Evolutionary conservation across 2,329 filamentous ascomycete genomes (phyloP).

Genomic region (Coleophoma cylindrospora): DNA sequence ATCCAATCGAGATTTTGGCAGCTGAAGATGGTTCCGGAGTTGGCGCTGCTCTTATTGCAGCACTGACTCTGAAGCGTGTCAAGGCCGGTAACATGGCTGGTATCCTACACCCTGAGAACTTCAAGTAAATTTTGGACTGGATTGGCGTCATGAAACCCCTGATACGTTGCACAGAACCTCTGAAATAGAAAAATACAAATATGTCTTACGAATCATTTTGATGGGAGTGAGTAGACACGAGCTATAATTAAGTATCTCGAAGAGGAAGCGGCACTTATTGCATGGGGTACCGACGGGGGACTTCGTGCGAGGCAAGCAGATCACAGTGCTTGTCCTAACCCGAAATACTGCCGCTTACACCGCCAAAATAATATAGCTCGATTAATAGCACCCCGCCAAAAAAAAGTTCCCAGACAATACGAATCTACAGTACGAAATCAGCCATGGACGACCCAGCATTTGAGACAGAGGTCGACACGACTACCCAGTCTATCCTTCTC

Average conservation of each 20-base stretch:
- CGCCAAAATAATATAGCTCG: too few species aligned
- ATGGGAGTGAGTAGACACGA: too few species aligned
- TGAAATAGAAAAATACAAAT: neutral
- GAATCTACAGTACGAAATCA: neutral
- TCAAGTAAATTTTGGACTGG: conserved; percentile 29
- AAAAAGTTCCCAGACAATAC: neutral
- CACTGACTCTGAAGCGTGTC: conserved; percentile 60
- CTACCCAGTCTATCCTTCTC: conserved; percentile 56
- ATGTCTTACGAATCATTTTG: too few species aligned
- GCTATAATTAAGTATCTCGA: too few species aligned
- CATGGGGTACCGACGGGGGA: too few species aligned
- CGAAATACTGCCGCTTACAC: too few species aligned
- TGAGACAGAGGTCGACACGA: conserved; percentile 13
- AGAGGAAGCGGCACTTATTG: too few species aligned
- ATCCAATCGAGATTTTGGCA: conserved; percentile 81
- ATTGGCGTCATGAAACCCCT: neutral
- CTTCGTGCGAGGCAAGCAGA: too few species aligned
- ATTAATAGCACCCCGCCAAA: neutral
- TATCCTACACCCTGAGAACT: conserved; percentile 62
- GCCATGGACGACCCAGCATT: conserved; percentile 25
- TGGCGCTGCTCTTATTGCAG: conserved; percentile 91
- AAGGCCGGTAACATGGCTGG: conserved; percentile 58
- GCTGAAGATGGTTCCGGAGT: conserved; percentile 97
- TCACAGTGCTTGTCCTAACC: too few species aligned
- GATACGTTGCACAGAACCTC: neutral